Conservation (phyloP, 345 rosid genomes). For the Trapa bicornis region DNA sequence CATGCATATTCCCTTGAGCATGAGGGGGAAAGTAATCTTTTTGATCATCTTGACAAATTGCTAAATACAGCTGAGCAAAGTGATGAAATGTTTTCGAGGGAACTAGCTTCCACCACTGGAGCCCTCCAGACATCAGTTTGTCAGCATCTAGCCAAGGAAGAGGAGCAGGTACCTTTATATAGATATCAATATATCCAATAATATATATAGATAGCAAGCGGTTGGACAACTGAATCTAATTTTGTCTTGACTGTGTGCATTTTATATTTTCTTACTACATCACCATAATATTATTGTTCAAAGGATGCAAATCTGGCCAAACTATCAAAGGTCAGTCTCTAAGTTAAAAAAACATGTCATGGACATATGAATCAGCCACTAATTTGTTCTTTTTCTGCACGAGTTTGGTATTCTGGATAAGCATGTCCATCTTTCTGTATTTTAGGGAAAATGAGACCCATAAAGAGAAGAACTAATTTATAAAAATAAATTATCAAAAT, state of each 20-base stretch:
- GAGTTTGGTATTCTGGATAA: background rate
- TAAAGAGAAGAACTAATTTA: background rate
- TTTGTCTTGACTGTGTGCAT: background rate
- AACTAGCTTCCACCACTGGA: slow-evolving; percentile 51
- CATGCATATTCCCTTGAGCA: slow-evolving; percentile 49
- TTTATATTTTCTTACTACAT: background rate
- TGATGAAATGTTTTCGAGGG: slow-evolving; percentile 47
- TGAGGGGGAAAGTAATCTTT: slow-evolving; percentile 48
- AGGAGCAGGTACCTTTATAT: slow-evolving; percentile 37
- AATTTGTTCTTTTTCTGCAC: background rate
- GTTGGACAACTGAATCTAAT: background rate
- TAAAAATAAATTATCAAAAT: background rate
- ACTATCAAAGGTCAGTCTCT: background rate
- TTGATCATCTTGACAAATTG: slow-evolving; percentile 40
- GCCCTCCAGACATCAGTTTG: slow-evolving; percentile 50
- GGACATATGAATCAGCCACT: background rate
- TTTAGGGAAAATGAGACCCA: background rate
- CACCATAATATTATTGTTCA: background rate
- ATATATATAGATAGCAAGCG: background rate
- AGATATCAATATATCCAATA: too few relatives aligned
- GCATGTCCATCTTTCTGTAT: background rate
- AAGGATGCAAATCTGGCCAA: background rate
- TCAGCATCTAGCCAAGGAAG: slow-evolving; percentile 69
- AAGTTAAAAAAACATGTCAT: background rate
- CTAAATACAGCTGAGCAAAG: slow-evolving; percentile 26